A percentile compares a stretch with the other conserved stretches of the same genome.
Conservation (phyloP, 495 filamentous ascomycete species). For the Penicillium samsonianum region DNA sequence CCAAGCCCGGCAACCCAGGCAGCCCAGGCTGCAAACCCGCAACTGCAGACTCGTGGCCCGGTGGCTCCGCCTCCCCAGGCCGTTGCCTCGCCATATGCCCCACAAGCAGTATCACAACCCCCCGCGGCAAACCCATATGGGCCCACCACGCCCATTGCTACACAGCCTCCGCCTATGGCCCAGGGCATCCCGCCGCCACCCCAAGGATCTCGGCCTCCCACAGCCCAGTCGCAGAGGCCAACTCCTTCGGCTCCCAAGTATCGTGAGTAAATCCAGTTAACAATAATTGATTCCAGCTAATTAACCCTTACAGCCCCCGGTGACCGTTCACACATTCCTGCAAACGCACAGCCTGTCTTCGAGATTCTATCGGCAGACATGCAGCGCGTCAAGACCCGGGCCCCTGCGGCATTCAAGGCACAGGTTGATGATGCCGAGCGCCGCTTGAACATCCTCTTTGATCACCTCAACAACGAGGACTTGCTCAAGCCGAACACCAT, state of each 20-base stretch:
- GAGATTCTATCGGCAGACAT: slow-evolving; percentile 83
- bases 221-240: slow-evolving; percentile 51
- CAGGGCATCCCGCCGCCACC: slow-evolving; percentile 46
- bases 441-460: slow-evolving; percentile 85
- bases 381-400: slow-evolving; percentile 79
- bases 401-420: slow-evolving; percentile 75
- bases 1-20: slow-evolving; percentile 69
- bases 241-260: slow-evolving; percentile 60
- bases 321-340: slow-evolving; percentile 87
- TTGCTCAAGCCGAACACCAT: slow-evolving; percentile 82
- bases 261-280: slow-evolving; percentile 49
- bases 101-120: slow-evolving; percentile 42
- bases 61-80: slow-evolving; percentile 54
- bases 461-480: slow-evolving; percentile 94
- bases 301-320: slow-evolving; percentile 58
- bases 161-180: slow-evolving; percentile 43
- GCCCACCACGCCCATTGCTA: slow-evolving; percentile 40
- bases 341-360: slow-evolving; percentile 70
- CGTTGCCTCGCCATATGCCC: slow-evolving; percentile 62
- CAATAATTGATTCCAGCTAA: slow-evolving; percentile 16
- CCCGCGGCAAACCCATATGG: slow-evolving; percentile 50
- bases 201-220: slow-evolving; percentile 51
- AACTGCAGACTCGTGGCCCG: slow-evolving; percentile 41
- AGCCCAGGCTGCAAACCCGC: slow-evolving; percentile 49
- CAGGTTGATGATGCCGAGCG: slow-evolving; percentile 94